Evolutionary conservation across 768 basidiomycete species (phyloP).

Genomic region (Termitomyces sp.): DNA sequence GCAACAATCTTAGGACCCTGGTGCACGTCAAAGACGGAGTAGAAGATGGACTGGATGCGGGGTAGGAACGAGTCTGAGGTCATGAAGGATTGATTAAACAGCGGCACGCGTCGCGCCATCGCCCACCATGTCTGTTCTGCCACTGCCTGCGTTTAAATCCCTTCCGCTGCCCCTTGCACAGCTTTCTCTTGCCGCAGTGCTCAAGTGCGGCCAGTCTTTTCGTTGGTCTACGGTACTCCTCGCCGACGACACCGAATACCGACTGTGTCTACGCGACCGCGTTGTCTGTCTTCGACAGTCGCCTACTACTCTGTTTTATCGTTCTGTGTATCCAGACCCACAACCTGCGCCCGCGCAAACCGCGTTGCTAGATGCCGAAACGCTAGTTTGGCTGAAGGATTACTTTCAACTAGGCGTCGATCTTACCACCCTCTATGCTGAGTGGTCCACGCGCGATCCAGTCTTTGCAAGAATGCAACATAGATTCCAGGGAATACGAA

Average conservation of each 20-base stretch:
- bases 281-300: slow-evolving; percentile 82
- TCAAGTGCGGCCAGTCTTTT: slow-evolving; percentile 84
- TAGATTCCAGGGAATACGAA: slow-evolving; percentile 76
- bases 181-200: slow-evolving; percentile 70
- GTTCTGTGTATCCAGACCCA: slow-evolving; percentile 55
- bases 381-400: slow-evolving; percentile 68
- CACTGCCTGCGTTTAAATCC: slow-evolving; percentile 44
- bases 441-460: slow-evolving; percentile 71
- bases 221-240: slow-evolving; percentile 65
- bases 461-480: slow-evolving; percentile 64
- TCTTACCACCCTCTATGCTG: slow-evolving; percentile 61
- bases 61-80: slow-evolving; percentile 67
- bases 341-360: slow-evolving; percentile 28
- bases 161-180: slow-evolving; percentile 62
- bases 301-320: slow-evolving; percentile 62
- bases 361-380: slow-evolving; percentile 50
- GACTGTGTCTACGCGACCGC: slow-evolving; percentile 75
- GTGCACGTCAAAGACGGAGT: slow-evolving; percentile 83
- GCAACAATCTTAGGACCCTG: slow-evolving; percentile 88
- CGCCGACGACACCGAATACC: slow-evolving; percentile 51
- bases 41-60: slow-evolving; percentile 84
- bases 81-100: slow-evolving; percentile 17
- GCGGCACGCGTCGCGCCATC: slow-evolving; percentile 1
- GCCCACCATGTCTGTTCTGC: slow-evolving; percentile 15
- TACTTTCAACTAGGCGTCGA: slow-evolving; percentile 89